A percentile compares a stretch with the other conserved stretches of the same genome.
phyloP scores from a whole-genome alignment of 257 asterid species.

The Verbascum thapsus region DNA sequence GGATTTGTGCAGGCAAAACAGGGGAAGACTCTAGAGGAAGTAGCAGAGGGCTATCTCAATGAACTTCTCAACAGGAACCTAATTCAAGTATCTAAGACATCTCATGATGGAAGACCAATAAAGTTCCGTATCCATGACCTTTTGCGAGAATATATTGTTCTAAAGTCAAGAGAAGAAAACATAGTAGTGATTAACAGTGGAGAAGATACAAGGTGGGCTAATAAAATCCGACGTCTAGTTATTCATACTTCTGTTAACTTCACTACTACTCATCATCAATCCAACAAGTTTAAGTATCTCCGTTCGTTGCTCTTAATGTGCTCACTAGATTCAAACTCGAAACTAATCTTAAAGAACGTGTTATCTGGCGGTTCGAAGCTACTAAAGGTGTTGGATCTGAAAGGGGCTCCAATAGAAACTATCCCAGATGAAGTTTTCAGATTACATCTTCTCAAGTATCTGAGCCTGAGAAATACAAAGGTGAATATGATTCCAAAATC shows the following conservation, averaged over 20 bases:
- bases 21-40: slow-evolving; percentile 22
- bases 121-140: slow-evolving; percentile 27
- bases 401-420: neutral
- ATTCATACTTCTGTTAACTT: neutral
- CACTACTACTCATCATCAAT: neutral
- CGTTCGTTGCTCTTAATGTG: slow-evolving; percentile 21
- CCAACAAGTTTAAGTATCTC: neutral
- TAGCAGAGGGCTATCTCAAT: slow-evolving; percentile 25
- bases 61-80: slow-evolving; percentile 29
- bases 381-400: slow-evolving; percentile 25
- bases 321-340: neutral
- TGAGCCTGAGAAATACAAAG: neutral
- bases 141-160: neutral
- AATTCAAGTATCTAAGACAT: slow-evolving; percentile 10
- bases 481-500: slow-evolving; percentile 10
- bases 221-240: slow-evolving; percentile 5
- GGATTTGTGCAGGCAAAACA: slow-evolving; percentile 23
- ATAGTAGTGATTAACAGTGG: neutral
- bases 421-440: slow-evolving; percentile 30
- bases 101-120: neutral
- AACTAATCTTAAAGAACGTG: slow-evolving; percentile 4
- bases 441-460: slow-evolving; percentile 24
- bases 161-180: slow-evolving; percentile 9
- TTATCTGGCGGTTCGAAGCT: neutral
- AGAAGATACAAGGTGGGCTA: neutral